These are phyloP conservation scores for Dactylellina drechsleri DNA, from an alignment of 2,329 filamentous ascomycete genomes.

Conservation along the genomic window DNA sequence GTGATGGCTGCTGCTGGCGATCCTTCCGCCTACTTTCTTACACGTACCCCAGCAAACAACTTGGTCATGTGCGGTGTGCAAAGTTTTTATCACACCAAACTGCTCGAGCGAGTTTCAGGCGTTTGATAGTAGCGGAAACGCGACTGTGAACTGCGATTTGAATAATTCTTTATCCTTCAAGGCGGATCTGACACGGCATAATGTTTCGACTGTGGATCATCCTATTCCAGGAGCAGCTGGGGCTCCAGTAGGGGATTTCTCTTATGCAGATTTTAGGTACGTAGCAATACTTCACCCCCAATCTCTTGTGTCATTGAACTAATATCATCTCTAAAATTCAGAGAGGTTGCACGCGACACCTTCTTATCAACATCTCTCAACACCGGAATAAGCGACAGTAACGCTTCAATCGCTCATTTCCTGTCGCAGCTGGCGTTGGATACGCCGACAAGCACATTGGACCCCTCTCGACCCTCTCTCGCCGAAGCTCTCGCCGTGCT, in stretches of 20 bases:
- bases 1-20: neutral
- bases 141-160: slow-evolving; percentile 33
- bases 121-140: slow-evolving; percentile 43
- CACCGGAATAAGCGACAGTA: slow-evolving; percentile 67
- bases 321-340: neutral
- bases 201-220: slow-evolving; percentile 30
- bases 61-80: slow-evolving; percentile 73
- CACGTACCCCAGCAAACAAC: neutral
- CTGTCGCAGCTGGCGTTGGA: slow-evolving; percentile 68
- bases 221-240: slow-evolving; percentile 3
- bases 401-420: slow-evolving; percentile 70
- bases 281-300: too few species aligned
- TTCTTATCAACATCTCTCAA: slow-evolving; percentile 66
- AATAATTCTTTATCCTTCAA: slow-evolving; percentile 55
- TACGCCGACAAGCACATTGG: slow-evolving; percentile 61
- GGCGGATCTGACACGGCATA: slow-evolving; percentile 11
- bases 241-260: slow-evolving; percentile 68
- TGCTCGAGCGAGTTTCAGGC: slow-evolving; percentile 66
- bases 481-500: slow-evolving; percentile 79
- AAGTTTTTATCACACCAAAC: slow-evolving; percentile 71
- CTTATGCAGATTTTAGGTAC: slow-evolving; percentile 29
- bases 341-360: slow-evolving; percentile 13
- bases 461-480: slow-evolving; percentile 70
- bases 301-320: slow-evolving; percentile 1
- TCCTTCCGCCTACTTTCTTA: slow-evolving; percentile 36